A percentile compares a stretch with the other conserved stretches of the same genome.
These are phyloP conservation scores for Juncus inflexus DNA, from an alignment of 176 grass and related monocot species.

Conservation along the genomic window DNA sequence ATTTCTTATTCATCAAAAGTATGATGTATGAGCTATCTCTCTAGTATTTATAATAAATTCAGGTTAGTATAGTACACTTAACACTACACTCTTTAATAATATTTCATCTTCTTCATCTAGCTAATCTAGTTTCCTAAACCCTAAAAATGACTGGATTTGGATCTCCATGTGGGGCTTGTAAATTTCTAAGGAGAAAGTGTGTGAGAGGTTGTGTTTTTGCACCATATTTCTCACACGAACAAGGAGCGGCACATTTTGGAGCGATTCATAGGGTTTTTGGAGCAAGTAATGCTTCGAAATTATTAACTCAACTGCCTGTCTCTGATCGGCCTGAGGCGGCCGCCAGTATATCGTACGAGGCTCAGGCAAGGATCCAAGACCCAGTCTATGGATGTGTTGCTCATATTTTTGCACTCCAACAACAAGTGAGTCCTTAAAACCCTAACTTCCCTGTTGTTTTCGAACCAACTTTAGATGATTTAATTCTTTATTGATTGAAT, in stretches of 20 bases:
- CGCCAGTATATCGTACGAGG: constrained; percentile 57
- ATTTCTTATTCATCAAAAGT: constrained; percentile 26
- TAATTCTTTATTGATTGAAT: not conserved
- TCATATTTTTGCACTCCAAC: constrained; percentile 56
- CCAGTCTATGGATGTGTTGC: constrained; percentile 63
- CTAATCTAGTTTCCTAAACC: not conserved
- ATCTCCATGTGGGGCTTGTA: constrained; percentile 42
- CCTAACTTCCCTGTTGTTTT: not conserved
- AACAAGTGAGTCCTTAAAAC: constrained; percentile 33
- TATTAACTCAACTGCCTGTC: constrained; percentile 38
- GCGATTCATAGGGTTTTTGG: constrained; percentile 57
- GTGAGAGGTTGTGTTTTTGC: constrained; percentile 40
- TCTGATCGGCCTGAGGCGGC: constrained; percentile 53
- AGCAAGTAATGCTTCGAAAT: constrained; percentile 45
- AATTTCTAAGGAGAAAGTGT: constrained; percentile 43
- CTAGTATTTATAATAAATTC: constrained; percentile 25
- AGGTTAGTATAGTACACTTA: constrained; percentile 6
- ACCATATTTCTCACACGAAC: constrained; percentile 41
- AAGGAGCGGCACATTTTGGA: constrained; percentile 41
- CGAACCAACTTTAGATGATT: not conserved
- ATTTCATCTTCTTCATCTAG: constrained; percentile 1
- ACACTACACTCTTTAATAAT: constrained; percentile 1
- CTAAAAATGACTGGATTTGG: constrained; percentile 18
- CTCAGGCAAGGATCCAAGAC: constrained; percentile 57
- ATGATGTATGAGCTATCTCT: constrained; percentile 15